A percentile compares a stretch with the other conserved stretches of the same genome.
phyloP scores from a whole-genome alignment of 805 yeast genomes.

The Saccharomyces eubayanus region DNA sequence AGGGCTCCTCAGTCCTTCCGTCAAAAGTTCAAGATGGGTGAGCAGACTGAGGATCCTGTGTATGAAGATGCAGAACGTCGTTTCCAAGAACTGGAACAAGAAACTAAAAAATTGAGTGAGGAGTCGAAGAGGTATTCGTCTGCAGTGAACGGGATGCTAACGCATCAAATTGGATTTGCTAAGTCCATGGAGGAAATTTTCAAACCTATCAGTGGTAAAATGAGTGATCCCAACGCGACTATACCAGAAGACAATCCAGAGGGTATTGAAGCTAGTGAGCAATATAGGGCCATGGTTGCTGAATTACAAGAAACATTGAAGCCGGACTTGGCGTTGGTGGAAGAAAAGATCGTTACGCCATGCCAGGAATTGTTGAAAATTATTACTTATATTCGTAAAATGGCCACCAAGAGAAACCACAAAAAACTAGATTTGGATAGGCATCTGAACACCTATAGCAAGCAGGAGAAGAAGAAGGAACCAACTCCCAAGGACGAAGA shows the following conservation, averaged over 20 bases:
- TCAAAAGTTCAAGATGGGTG: slow-evolving; percentile 87
- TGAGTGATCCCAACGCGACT: slow-evolving; percentile 80
- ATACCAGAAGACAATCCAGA: slow-evolving; percentile 93
- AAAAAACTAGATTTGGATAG: slow-evolving; percentile 92
- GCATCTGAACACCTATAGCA: slow-evolving; percentile 58
- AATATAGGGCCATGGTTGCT: slow-evolving; percentile 76
- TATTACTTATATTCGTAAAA: slow-evolving; percentile 75
- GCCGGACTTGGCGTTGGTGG: slow-evolving; percentile 90
- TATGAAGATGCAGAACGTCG: slow-evolving; percentile 94
- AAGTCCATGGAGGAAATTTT: slow-evolving; percentile 91
- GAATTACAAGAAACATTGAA: slow-evolving; percentile 79
- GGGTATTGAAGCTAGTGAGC: slow-evolving; percentile 90
- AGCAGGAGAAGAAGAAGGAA: slow-evolving; percentile 75
- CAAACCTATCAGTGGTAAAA: slow-evolving; percentile 89
- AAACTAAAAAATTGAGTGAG: slow-evolving; percentile 80
- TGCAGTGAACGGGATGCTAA: slow-evolving; percentile 90
- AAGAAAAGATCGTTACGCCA: slow-evolving; percentile 80
- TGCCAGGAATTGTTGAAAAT: slow-evolving; percentile 83
- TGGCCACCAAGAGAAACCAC: slow-evolving; percentile 93
- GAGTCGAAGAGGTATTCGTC: slow-evolving; percentile 85
- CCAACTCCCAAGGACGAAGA: slow-evolving; percentile 86
- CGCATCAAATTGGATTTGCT: slow-evolving; percentile 91
- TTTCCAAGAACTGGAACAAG: slow-evolving; percentile 82
- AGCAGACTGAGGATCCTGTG: slow-evolving; percentile 70
- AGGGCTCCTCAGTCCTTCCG: slow-evolving; percentile 89